A percentile compares a stretch with the other conserved stretches of the same genome.
Conservation (phyloP, 106 monocot species). For the Cymbidium sinense region DNA sequence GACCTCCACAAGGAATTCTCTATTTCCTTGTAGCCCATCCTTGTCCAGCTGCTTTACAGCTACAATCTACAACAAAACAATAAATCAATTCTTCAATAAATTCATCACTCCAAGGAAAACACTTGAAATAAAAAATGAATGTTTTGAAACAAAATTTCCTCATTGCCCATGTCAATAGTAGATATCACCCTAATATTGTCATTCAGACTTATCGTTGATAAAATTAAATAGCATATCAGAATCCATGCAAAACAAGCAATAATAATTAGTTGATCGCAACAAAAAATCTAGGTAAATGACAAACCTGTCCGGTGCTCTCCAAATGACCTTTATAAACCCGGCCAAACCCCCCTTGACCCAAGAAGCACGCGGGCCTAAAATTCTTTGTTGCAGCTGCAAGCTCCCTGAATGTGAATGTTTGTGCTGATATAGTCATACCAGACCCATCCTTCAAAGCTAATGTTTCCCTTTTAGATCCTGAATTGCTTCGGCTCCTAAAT, state of each 20-base stretch:
- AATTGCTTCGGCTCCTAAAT: constrained; percentile 7
- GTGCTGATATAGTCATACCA: constrained; percentile 34
- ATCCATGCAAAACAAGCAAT: neutral
- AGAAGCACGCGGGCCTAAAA: constrained; percentile 33
- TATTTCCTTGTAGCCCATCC: constrained; percentile 41
- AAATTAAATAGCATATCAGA: neutral
- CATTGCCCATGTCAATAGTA: neutral
- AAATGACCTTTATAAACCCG: constrained; percentile 45
- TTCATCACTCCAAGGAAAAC: neutral
- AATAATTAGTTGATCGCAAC: neutral
- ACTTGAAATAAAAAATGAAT: neutral
- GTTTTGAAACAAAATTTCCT: neutral
- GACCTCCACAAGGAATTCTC: constrained; percentile 43
- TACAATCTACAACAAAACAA: constrained; percentile 20
- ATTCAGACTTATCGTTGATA: neutral
- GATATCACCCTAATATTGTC: neutral
- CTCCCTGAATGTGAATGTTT: constrained; percentile 39
- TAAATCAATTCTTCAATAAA: neutral
- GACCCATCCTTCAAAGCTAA: constrained; percentile 21
- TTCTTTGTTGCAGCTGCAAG: constrained; percentile 37
- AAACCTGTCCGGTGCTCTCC: constrained; percentile 39
- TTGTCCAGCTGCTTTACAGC: constrained; percentile 35
- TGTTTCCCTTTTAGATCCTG: constrained; percentile 13
- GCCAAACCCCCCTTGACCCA: constrained; percentile 55
- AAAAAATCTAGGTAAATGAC: neutral